Evolutionary conservation across 441 rosid species (phyloP).

Genomic region (Gossypium trilobum): DNA sequence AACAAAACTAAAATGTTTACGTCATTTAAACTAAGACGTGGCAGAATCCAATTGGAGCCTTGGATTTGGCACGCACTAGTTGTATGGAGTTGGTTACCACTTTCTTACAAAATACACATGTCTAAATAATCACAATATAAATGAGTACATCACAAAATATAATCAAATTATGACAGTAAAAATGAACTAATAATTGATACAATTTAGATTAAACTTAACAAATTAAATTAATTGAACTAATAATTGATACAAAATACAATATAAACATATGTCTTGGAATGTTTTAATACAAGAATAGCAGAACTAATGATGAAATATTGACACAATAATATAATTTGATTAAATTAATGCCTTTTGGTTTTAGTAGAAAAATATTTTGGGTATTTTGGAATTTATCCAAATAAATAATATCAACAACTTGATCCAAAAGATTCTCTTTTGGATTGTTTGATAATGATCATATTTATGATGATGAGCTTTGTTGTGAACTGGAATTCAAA

Average conservation of each 20-base stretch:
- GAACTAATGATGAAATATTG: background rate
- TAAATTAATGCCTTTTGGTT: background rate
- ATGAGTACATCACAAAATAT: too few species aligned
- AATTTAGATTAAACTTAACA: too few species aligned
- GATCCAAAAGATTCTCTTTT: background rate
- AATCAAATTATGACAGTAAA: too few species aligned
- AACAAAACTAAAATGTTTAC: background rate
- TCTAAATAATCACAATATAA: too few species aligned
- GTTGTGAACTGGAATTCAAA: background rate
- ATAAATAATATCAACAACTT: background rate
- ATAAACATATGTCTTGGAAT: background rate
- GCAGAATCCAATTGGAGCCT: background rate
- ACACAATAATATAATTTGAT: background rate
- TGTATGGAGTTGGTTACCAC: background rate
- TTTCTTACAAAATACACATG: background rate
- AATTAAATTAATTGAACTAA: too few species aligned
- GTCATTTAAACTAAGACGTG: background rate
- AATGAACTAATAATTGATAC: too few species aligned
- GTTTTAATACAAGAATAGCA: background rate
- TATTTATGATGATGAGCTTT: background rate
- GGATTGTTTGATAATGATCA: background rate
- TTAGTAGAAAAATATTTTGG: background rate
- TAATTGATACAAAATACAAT: too few species aligned
- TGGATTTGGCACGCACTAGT: background rate
- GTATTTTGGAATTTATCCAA: background rate